A percentile compares a stretch with the other conserved stretches of the same genome.
These are phyloP conservation scores for Ambrosiella beaveri DNA, from an alignment of 2,329 filamentous ascomycete genomes.

Conservation along the genomic window DNA sequence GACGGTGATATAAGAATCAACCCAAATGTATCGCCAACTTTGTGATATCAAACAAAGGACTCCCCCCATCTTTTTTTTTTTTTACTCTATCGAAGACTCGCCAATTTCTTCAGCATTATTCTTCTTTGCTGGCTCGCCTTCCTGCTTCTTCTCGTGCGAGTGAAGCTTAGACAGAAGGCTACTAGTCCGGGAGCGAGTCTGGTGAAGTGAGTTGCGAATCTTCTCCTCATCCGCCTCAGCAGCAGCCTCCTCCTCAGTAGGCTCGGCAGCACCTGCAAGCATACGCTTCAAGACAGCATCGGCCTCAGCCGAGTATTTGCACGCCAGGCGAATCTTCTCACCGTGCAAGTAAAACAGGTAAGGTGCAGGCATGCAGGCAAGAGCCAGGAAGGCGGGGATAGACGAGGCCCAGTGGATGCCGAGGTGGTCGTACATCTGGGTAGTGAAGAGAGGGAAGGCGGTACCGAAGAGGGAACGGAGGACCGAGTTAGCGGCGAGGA, in stretches of 20 bases:
- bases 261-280: slow-evolving; percentile 14
- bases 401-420: slow-evolving; percentile 63
- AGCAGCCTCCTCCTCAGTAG: slow-evolving; percentile 1
- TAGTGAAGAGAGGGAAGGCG: slow-evolving; percentile 57
- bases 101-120: background rate
- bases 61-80: background rate
- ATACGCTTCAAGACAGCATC: slow-evolving; percentile 38
- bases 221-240: background rate
- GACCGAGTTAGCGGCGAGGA: slow-evolving; percentile 54
- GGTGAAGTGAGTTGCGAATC: background rate
- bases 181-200: background rate
- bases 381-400: slow-evolving; percentile 55
- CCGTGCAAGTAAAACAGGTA: slow-evolving; percentile 65
- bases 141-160: background rate
- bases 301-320: slow-evolving; percentile 53
- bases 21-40: too few species aligned
- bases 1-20: too few species aligned
- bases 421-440: slow-evolving; percentile 36
- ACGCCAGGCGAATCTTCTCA: slow-evolving; percentile 40
- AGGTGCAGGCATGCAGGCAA: slow-evolving; percentile 56
- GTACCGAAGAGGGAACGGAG: slow-evolving; percentile 56
- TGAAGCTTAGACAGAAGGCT: background rate
- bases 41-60: too few species aligned
- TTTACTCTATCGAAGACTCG: background rate
- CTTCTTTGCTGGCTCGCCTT: background rate